Base-by-base conservation (phyloP, 1,284 basidiomycete species). In the Violaceomyces palustris region DNA sequence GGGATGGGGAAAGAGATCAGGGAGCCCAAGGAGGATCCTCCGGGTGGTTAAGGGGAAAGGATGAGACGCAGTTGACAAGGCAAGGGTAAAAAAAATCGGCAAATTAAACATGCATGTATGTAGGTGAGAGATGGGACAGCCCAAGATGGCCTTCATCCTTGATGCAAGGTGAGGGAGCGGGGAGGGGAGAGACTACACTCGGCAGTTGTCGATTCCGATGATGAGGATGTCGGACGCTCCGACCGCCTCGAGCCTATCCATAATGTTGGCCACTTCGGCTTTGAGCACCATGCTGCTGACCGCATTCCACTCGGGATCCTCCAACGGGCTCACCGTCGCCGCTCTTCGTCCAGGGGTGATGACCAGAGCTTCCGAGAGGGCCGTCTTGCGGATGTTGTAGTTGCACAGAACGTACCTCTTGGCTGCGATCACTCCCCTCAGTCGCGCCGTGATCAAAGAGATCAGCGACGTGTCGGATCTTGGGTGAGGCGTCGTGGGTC, bases 221-320 rank as follows among this genome's bases (percentile, higher is more conserved):
- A 93, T 83, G 58, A 97, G 75, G 38, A 97, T 82, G 73, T 98
- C 93, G 73, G 87, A 82, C 0, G 93, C 93, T 17, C 93, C 93
- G 35, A 84, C 80, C 31, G 75, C 79, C 53, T 87, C 83, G 39
- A 98, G 76, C 44, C 82, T 77, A 73, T 98, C 93, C 93, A 98
- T 97, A n/a, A 85, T 82, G 26, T 78, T 79, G 2, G 93, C 93
- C n/a, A 83, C 77, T 25, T 79, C 79, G 45, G 82, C 87, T 77
- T 87, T 88, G 75, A 87, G 82, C 6, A 98, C 88, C 93, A 98
- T 97, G 32, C 79, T 80, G 69, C 83, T 89, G 27, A 99, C 88
- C 0, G 86, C 92, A 11, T 91, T 85, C 94, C 94, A 99, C 3
- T 77, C 77, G 25, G 67, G 77, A 48, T 84, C 80, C 47, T 96